Base-by-base conservation (phyloP, 768 basidiomycete species). In the Rhizopogon roseolus region DNA sequence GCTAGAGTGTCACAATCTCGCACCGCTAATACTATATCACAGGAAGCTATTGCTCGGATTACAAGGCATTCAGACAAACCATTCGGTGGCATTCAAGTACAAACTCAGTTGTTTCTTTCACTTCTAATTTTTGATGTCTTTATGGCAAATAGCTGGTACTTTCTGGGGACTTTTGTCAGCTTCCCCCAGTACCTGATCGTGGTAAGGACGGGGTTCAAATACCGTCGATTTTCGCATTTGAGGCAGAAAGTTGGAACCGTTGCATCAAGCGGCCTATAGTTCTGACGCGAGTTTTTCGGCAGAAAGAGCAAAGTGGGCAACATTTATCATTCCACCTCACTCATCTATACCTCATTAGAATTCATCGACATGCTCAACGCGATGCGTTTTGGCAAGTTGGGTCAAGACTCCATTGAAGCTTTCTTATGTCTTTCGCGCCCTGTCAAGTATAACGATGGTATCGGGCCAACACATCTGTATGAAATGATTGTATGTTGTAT, bases 11-110 rank as follows among this genome's bases (percentile, higher is more conserved):
- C 32, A 22, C 22, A 22, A 22, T 22, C 22, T 3, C 22, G 68
- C 71, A 32, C 70, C 73, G 37, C 69, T 69, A 27, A 70, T 72
- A 2, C 73, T 73, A 46, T 65, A 13, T 16, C 29, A 14, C 46
- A 87, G 85, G 83, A 85, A 65, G 64, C 70, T 27, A 79, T 95
- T 27, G 93, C 83, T 41, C 77, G 80, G 28, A 63, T 68, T 22
- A 42, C 92, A 14, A 75, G 89, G 42, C 65, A 74, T 17, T 79
- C 72, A 44, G 64, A 71, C 0, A 57, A 58, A 41, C 89, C 91
- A 0, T 95, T 93, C 60, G 93, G 93, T 10, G 92, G 92, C 5
- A 91, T 96, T 43, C 92, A 94, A 76, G 88, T 88, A 45, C 91
- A 93, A 76, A 85, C 86, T 40, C 5, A 27, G 14, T 36, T 5